Evolutionary conservation across 345 rosid genomes (phyloP), one percentile per base, ranked within the genome.

Genomic region (Eucalyptus leucophloia): DNA sequence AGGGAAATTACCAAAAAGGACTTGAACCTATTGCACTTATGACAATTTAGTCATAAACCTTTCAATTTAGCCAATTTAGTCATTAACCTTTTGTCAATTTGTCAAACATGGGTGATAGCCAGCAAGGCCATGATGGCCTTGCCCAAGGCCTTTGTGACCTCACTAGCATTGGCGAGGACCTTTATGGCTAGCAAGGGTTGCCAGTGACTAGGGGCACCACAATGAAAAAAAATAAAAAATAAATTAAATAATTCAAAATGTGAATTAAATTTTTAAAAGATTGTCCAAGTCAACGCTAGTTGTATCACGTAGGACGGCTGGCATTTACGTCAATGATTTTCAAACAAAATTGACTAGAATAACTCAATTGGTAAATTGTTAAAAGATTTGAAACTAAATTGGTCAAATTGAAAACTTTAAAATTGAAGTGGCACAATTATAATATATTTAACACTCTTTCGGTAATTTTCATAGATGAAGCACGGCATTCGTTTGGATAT

Each of bases 261-360:
- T 7, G 56, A 53, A 53, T 19, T 53, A 53, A 53, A 19, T 8
- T 53, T 53, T 53, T 19, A 19, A 53, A 58, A 65, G 32, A 32
- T 17, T 32, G 1, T 69, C 11, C 3, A 69, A 1, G 7, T 32
- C 2, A 69, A 3, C 4, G 12, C 7, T 3, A 16, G 4, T 34
- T 10, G 21, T 32, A 19, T 1, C 7, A 69, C 1, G 7, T 69
- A 32, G 8, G 7, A 17, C 1, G 2, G 23, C 7, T 8, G 4
- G 0, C 40, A 16, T 32, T 69, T 11, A 69, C 4, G 1, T 69
- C 23, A 17, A 7, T n/a, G 9, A 69, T 32, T 69, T 69, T 17
- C 12, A 5, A 34, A 8, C 4, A 17, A 69, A 69, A 69, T 69
- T 32, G 7, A 1, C 7, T 10, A 10, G 23, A 69, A 69, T 9